Percentiles rank a stretch among this genome's conserved stretches.
These are phyloP conservation scores for Neopestalotiopsis sp. DNA, from an alignment of 2,329 filamentous ascomycete species.

Conservation along the genomic window DNA sequence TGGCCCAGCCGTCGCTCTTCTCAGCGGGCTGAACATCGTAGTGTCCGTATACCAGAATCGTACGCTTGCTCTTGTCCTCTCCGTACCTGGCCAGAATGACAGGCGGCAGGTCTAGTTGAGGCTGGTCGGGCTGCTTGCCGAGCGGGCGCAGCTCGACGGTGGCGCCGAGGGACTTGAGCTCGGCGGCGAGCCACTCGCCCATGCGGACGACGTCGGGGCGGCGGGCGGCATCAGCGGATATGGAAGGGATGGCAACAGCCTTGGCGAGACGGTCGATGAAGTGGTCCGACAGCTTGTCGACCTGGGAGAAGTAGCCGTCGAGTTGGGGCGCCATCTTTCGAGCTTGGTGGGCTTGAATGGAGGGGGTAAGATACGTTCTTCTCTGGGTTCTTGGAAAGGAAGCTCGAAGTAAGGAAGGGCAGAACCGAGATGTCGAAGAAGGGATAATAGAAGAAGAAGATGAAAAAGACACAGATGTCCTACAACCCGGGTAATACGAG, in stretches of 20 bases:
- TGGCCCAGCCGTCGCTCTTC: slow-evolving; percentile 93
- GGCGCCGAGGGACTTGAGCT: slow-evolving; percentile 84
- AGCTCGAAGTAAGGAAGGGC: slow-evolving; percentile 9
- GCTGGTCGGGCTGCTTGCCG: slow-evolving; percentile 90
- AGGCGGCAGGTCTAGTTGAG: slow-evolving; percentile 88
- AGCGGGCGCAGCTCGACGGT: slow-evolving; percentile 85
- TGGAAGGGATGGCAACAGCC: slow-evolving; percentile 93
- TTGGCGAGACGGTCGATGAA: slow-evolving; percentile 91
- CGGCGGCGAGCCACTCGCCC: slow-evolving; percentile 85
- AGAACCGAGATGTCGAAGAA: not conserved
- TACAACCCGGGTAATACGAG: not conserved
- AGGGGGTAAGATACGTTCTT: slow-evolving; percentile 57
- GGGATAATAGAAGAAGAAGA: not conserved
- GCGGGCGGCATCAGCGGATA: slow-evolving; percentile 89
- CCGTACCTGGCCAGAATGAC: slow-evolving; percentile 93
- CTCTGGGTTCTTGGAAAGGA: slow-evolving; percentile 23
- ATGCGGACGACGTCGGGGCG: slow-evolving; percentile 94
- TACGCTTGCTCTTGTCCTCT: slow-evolving; percentile 89
- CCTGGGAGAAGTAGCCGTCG: slow-evolving; percentile 91
- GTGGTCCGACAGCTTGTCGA: slow-evolving; percentile 76
- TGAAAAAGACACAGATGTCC: not conserved
- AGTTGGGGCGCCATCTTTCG: slow-evolving; percentile 88
- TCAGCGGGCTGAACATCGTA: slow-evolving; percentile 98
- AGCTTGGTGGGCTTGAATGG: slow-evolving; percentile 62
- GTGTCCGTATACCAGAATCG: slow-evolving; percentile 96